These are phyloP conservation scores for Capsicum rhomboideum DNA, from an alignment of 257 asterid genomes.

Conservation along the genomic window DNA sequence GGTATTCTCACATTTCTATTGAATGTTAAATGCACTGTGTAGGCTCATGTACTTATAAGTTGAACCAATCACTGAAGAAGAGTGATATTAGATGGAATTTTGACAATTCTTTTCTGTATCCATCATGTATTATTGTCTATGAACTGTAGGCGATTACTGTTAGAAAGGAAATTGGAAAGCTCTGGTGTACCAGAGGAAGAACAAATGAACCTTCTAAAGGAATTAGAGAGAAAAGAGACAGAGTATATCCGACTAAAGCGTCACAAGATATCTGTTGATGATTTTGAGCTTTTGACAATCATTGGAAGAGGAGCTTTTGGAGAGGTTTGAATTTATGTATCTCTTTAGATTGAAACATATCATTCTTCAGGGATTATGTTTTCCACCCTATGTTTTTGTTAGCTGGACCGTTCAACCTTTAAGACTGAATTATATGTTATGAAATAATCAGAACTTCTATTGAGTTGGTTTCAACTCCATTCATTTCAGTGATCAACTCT, in stretches of 20 bases:
- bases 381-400: not conserved
- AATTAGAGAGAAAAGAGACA: constrained; percentile 71
- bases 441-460: not conserved
- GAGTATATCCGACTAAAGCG: constrained; percentile 73
- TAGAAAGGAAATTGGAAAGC: constrained; percentile 48
- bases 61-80: not conserved
- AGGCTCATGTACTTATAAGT: not conserved
- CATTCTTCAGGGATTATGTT: not conserved
- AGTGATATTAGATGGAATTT: not conserved
- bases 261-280: constrained; percentile 63
- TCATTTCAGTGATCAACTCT: not conserved
- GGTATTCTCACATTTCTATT: not conserved
- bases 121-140: not conserved
- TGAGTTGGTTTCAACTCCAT: not conserved
- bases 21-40: not conserved
- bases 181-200: constrained; percentile 67
- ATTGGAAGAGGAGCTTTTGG: constrained; percentile 93
- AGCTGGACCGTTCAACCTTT: not conserved
- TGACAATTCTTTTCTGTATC: not conserved
- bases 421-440: not conserved
- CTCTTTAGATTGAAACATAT: not conserved
- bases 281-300: constrained; percentile 62
- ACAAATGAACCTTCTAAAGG: constrained; percentile 50
- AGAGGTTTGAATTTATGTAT: constrained; percentile 46
- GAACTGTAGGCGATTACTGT: constrained; percentile 49